Base-by-base conservation (phyloP, 768 basidiomycete genomes). In the Xanthoconium stramineum region DNA sequence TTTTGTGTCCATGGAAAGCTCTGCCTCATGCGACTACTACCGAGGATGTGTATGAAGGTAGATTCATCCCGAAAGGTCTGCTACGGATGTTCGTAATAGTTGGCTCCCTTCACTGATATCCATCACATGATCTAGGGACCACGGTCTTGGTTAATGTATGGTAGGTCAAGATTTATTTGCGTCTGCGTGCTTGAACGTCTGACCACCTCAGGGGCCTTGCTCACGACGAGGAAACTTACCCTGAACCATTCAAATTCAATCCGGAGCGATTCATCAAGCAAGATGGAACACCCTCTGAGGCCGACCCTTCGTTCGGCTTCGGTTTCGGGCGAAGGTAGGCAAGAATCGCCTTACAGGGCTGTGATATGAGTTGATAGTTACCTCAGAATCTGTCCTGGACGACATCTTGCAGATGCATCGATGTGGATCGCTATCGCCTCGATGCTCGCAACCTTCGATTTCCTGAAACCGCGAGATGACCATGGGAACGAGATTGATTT, bases 251-350 rank as follows among this genome's bases (percentile, higher is more conserved):
- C 7, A 59, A 61, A 12, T 82, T 79, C 61, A 58, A 62, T 1
- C 81, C 79, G 12, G 73, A 74, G 19, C 69, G 79, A 13, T 81
- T 73, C 45, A 2, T 69, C 1, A 59, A 45, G 30, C 51, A 57
- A 13, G 54, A 70, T 44, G 68, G 58, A 17, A 49, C 56, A 5
- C 57, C 61, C 29, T 51, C n/a, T 7, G 56, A 55, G 8, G 36
- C 19, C 7, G 57, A 59, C 2, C n/a, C 3, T 33, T 38, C 61
- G 5, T 50, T 60, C n/a, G 38, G 52, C 7, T 69, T 69, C 13
- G 68, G 66, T n/a, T 65, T 61, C 12, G 66, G 69, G 39, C 59
- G 67, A 58, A 67, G 68, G 67, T 65, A 35, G 4, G 53, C 33
- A 24, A 33, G 14, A 39, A 12, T 3, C 15, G n/a, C 20, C 44